Evolutionary conservation across 2,329 filamentous ascomycete genomes (phyloP).

Genomic region (Alternaria conjuncta): DNA sequence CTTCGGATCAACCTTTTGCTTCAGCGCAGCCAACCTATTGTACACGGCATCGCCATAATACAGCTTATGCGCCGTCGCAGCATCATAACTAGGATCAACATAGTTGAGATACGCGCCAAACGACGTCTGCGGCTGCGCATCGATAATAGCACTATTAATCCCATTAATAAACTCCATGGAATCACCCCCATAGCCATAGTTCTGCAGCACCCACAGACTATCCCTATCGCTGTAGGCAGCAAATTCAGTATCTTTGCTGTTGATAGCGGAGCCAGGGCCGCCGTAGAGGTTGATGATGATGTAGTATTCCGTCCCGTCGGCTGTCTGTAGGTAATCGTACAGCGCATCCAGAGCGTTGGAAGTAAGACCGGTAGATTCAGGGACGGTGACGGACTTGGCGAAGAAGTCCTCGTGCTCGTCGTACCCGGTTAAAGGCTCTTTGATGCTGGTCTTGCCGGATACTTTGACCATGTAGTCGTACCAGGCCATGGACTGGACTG

Average conservation of each 20-base stretch:
- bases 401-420: slow-evolving; percentile 50
- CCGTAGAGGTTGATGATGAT: slow-evolving; percentile 51
- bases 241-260: slow-evolving; percentile 41
- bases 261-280: slow-evolving; percentile 46
- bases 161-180: slow-evolving; percentile 50
- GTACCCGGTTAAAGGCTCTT: slow-evolving; percentile 42
- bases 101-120: slow-evolving; percentile 64
- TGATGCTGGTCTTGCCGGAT: slow-evolving; percentile 36
- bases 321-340: slow-evolving; percentile 41
- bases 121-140: slow-evolving; percentile 45
- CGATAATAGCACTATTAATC: slow-evolving; percentile 50
- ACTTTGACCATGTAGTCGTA: slow-evolving; percentile 54
- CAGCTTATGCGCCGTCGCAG: slow-evolving; percentile 56
- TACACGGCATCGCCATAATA: slow-evolving; percentile 56
- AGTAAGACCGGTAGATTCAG: slow-evolving; percentile 42
- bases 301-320: slow-evolving; percentile 35
- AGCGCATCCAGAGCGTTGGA: slow-evolving; percentile 33
- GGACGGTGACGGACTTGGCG: slow-evolving; percentile 51
- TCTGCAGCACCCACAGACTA: slow-evolving; percentile 48
- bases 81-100: slow-evolving; percentile 57
- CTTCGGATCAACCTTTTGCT: slow-evolving; percentile 51
- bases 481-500: slow-evolving; percentile 40
- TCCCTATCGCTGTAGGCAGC: slow-evolving; percentile 47
- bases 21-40: slow-evolving; percentile 43
- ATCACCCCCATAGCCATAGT: slow-evolving; percentile 37